Conservation (phyloP, 768 basidiomycete species). For the Phanerochaete sordida region DNA sequence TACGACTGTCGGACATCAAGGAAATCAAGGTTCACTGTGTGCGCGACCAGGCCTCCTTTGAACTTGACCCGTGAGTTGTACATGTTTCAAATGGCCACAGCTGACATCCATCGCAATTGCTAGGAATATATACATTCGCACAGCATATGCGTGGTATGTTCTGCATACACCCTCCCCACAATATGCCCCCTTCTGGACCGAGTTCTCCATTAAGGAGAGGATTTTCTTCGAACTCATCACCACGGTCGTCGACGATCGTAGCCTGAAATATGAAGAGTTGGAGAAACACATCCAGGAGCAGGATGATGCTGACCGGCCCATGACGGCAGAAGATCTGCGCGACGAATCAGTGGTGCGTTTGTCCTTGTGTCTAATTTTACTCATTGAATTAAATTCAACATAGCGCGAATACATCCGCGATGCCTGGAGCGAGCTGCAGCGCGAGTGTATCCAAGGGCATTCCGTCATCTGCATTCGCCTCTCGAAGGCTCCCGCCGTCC, state of each 20-base stretch:
- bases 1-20: slow-evolving; percentile 41
- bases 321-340: background rate
- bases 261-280: background rate
- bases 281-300: background rate
- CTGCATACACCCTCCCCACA: slow-evolving; percentile 43
- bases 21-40: slow-evolving; percentile 47
- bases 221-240: slow-evolving; percentile 33
- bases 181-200: slow-evolving; percentile 44
- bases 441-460: background rate
- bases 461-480: background rate
- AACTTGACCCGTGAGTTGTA: slow-evolving; percentile 43
- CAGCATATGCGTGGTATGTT: slow-evolving; percentile 67
- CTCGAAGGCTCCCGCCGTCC: background rate
- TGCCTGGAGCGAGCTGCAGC: background rate
- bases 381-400: background rate
- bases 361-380: background rate
- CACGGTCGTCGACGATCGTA: slow-evolving; percentile 16
- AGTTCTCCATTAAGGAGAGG: slow-evolving; percentile 49
- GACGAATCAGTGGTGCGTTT: background rate
- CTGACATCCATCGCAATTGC: background rate
- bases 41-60: slow-evolving; percentile 15
- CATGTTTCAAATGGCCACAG: background rate
- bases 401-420: background rate
- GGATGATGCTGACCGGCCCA: background rate
- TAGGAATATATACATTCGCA: slow-evolving; percentile 66